Evolutionary conservation across 768 basidiomycete genomes (phyloP).

Genomic region (Hortiboletus campestris): DNA sequence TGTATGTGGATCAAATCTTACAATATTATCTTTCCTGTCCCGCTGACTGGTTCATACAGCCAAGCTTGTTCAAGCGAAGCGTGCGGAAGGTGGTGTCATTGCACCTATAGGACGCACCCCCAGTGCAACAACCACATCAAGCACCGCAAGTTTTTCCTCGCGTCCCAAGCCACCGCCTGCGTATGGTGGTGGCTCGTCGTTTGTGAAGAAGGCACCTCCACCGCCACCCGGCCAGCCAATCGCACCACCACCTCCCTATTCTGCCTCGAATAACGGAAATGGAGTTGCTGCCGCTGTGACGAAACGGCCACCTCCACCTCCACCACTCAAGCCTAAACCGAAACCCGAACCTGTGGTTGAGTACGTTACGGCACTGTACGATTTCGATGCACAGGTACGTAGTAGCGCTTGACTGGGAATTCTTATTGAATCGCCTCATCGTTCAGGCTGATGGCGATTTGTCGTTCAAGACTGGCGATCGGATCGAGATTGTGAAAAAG

Average conservation of each 20-base stretch:
- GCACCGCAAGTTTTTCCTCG: conserved; percentile 27
- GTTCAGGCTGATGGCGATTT: conserved; percentile 87
- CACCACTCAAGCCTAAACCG: conserved; percentile 86
- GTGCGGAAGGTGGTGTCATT: conserved; percentile 32
- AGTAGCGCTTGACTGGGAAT: not conserved
- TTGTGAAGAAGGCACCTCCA: conserved; percentile 44
- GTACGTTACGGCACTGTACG: conserved; percentile 92
- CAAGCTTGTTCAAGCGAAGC: conserved; percentile 61
- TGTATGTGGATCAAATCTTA: conserved; percentile 49
- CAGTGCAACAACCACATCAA: conserved; percentile 25
- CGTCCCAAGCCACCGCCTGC: conserved; percentile 25
- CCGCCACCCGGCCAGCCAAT: conserved; percentile 29
- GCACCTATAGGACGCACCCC: conserved; percentile 36
- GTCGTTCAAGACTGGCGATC: conserved; percentile 84
- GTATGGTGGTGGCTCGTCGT: conserved; percentile 27
- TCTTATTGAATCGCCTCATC: not conserved
- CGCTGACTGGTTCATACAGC: conserved; percentile 40
- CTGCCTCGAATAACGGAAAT: conserved; percentile 17
- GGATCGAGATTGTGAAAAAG: conserved; percentile 85
- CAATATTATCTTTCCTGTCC: not conserved
- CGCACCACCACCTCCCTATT: conserved; percentile 46
- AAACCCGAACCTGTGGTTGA: conserved; percentile 59
- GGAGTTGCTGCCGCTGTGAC: conserved; percentile 38
- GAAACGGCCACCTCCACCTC: conserved; percentile 88
- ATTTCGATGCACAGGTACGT: conserved; percentile 84